Evolutionary conservation across 2,329 filamentous ascomycete species (phyloP).

Genomic region (Xylaria sp.): DNA sequence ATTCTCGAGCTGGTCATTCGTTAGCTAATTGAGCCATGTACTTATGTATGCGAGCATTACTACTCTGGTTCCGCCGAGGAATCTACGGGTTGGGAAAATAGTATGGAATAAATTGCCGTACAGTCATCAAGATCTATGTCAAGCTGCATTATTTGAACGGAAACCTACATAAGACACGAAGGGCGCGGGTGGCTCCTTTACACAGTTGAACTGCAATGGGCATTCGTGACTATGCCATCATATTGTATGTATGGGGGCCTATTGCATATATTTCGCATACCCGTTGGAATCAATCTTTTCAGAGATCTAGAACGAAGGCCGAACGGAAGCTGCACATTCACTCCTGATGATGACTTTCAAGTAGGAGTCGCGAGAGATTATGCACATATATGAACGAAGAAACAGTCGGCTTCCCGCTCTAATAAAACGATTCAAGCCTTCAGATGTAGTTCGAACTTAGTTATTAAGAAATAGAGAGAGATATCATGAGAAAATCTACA

Average conservation of each 20-base stretch:
- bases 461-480: background rate
- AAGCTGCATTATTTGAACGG: too few species aligned
- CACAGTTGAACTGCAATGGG: too few species aligned
- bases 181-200: too few species aligned
- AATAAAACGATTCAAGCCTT: background rate
- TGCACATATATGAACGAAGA: background rate
- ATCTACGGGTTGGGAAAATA: background rate
- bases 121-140: background rate
- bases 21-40: background rate
- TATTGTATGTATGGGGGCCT: too few species aligned
- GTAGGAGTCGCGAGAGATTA: background rate
- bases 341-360: too few species aligned
- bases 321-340: too few species aligned
- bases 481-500: conserved; percentile 23
- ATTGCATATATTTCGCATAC: too few species aligned
- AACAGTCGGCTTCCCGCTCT: background rate
- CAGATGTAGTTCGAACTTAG: background rate
- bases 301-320: too few species aligned
- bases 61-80: background rate
- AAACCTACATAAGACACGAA: too few species aligned
- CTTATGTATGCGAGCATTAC: background rate
- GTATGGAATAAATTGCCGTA: conserved; percentile 3
- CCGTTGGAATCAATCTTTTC: too few species aligned
- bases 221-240: too few species aligned
- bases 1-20: background rate